Base-by-base conservation (phyloP, 2,329 filamentous ascomycete genomes). In the Neofusicoccum parvum region DNA sequence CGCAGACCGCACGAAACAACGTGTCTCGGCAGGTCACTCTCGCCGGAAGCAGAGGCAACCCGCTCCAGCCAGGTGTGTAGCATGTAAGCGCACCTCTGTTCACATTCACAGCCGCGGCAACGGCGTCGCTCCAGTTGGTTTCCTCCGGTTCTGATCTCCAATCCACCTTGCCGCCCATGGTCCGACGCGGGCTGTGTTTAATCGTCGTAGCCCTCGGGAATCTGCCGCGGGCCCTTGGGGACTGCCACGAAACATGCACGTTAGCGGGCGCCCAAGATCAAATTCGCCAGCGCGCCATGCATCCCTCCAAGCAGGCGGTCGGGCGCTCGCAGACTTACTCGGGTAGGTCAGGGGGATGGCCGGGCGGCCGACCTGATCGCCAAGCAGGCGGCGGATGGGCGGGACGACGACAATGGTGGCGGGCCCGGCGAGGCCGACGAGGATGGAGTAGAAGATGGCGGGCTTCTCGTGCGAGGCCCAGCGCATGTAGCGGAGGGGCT, bases 381-480 rank as follows among this genome's bases (percentile, higher is more conserved):
- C 94, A 65, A 96, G 79, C 69, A 74, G 75, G 62, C 82, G 83
- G 77, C 94, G 84, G 71, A 96, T 82, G 54, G 92, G 90, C 49
- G 94, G 93, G 1, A 92, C 89, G 65, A 86, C 83, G 67, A 90
- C 78, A 69, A 96, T 82, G 66, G 87, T 81, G 65, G 91, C 79
- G 41, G 94, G 95, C 11, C 93, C 93, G 64, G 87, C 73, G 69
- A 80, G 82, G 71, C 92, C 94, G 70, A 98, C 82, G 66, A 92
- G 76, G 74, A 92, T 82, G 72, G 92, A 92, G 86, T 88, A 98
- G 85, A 97, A 96, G 82, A 93, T 90, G 67, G 93, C 93, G 60
- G 95, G 95, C 79, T 91, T 91, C 80, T 95, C 90, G 81, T 92
- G 90, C 59, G 91, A 86, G 62, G 93, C 89, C 92, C 94, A 98